Percentiles rank a stretch among this genome's conserved stretches.
These are phyloP conservation scores for Puya raimondii DNA, from an alignment of 176 grass and related monocot genomes.

Conservation along the genomic window DNA sequence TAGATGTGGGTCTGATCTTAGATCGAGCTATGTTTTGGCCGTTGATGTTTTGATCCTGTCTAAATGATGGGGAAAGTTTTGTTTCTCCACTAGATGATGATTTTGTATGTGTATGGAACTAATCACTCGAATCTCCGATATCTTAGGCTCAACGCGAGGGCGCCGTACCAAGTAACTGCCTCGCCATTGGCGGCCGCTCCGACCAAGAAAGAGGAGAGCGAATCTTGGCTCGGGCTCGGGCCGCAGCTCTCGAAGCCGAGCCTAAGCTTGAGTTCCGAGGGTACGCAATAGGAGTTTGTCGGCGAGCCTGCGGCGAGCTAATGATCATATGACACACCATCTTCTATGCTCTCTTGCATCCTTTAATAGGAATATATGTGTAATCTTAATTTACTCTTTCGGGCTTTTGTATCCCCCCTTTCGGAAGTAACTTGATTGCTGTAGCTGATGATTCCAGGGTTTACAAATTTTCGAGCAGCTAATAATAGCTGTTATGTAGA, in stretches of 20 bases:
- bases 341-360: background rate
- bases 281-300: constrained; percentile 13
- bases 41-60: background rate
- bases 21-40: background rate
- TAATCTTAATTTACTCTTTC: background rate
- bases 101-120: background rate
- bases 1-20: background rate
- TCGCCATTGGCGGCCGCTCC: constrained; percentile 29
- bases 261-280: constrained; percentile 21
- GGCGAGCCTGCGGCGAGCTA: background rate
- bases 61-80: no score
- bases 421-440: background rate
- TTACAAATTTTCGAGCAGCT: background rate
- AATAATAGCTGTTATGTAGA: background rate
- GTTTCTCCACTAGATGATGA: no score
- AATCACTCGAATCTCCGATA: constrained; percentile 14
- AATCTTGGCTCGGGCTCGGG: constrained; percentile 70
- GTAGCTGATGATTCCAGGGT: background rate
- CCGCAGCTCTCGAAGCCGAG: constrained; percentile 27
- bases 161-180: constrained; percentile 45
- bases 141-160: constrained; percentile 60
- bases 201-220: constrained; percentile 56
- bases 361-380: background rate
- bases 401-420: background rate
- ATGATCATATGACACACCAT: background rate